phyloP scores from a whole-genome alignment of 768 basidiomycete species.

The Termitomyces heimii region DNA sequence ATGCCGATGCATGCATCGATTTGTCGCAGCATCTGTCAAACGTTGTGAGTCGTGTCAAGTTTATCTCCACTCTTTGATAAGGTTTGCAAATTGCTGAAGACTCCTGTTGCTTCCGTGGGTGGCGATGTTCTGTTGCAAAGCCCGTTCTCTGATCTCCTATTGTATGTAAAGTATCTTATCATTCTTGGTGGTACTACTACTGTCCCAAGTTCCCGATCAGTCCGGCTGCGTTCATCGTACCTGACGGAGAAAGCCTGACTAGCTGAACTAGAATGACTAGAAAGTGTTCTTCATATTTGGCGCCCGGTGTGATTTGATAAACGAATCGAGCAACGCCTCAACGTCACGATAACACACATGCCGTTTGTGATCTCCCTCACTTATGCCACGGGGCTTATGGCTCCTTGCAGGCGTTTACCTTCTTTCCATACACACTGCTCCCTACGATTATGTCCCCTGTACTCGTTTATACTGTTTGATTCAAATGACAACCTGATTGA shows the following conservation, averaged over 20 bases:
- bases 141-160: too few relatives aligned
- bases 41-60: background rate
- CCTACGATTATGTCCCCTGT: constrained; percentile 7
- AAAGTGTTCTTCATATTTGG: background rate
- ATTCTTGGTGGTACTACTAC: too few relatives aligned
- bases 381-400: constrained; percentile 2
- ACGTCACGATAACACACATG: constrained; percentile 1
- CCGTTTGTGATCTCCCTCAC: constrained; percentile 2
- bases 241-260: too few relatives aligned
- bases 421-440: background rate
- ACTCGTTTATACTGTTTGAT: background rate
- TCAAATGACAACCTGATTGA: background rate
- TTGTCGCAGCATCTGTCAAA: constrained; percentile 28
- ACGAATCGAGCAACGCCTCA: constrained; percentile 1
- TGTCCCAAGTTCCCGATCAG: too few relatives aligned
- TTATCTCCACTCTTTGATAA: constrained; percentile 38
- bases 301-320: constrained; percentile 8
- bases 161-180: too few relatives aligned
- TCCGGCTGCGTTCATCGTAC: too few relatives aligned
- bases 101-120: too few relatives aligned
- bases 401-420: background rate
- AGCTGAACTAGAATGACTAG: background rate
- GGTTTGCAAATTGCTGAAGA: too few relatives aligned
- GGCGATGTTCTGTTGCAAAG: too few relatives aligned
- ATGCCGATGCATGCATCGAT: constrained; percentile 44